These are phyloP conservation scores for Cudoniella acicularis DNA, from an alignment of 495 filamentous ascomycete species.

Conservation along the genomic window DNA sequence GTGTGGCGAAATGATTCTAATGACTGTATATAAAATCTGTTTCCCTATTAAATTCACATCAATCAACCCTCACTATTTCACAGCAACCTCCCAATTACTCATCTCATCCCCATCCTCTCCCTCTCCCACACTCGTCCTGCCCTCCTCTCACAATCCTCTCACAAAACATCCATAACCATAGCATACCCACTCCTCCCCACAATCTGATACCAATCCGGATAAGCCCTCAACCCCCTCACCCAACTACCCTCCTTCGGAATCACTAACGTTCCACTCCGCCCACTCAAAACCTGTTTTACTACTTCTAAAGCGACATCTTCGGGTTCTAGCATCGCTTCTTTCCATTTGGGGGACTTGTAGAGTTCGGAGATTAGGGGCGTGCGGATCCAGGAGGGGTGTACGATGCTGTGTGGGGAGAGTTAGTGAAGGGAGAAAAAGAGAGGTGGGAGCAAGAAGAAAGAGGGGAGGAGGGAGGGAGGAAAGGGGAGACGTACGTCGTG, in stretches of 20 bases:
- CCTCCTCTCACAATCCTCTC: no score
- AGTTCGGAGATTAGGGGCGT: conserved; percentile 17
- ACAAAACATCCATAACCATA: no score
- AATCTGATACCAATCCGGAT: conserved; percentile 41
- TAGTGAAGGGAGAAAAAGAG: background rate
- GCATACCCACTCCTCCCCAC: conserved; percentile 27
- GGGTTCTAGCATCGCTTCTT: conserved; percentile 51
- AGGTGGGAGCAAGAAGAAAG: conserved; percentile 41
- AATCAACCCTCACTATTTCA: no score
- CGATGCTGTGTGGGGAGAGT: conserved; percentile 30
- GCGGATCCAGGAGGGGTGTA: conserved; percentile 17
- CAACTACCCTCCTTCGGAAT: conserved; percentile 37
- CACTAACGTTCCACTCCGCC: conserved; percentile 53
- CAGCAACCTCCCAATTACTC: no score
- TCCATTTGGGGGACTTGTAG: conserved; percentile 30
- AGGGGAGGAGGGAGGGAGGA: conserved; percentile 32
- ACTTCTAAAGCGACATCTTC: conserved; percentile 61
- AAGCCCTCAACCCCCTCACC: conserved; percentile 29
- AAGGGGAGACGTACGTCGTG: conserved; percentile 61
- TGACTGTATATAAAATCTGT: no score
- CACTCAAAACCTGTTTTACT: conserved; percentile 54
- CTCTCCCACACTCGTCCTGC: no score
- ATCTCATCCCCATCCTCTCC: no score
- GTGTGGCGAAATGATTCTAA: no score
- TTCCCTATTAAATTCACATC: no score